Percentiles rank a stretch among this genome's conserved stretches.
These are phyloP conservation scores for Starmerella geochares DNA, from an alignment of 805 yeast genomes.

Conservation along the genomic window DNA sequence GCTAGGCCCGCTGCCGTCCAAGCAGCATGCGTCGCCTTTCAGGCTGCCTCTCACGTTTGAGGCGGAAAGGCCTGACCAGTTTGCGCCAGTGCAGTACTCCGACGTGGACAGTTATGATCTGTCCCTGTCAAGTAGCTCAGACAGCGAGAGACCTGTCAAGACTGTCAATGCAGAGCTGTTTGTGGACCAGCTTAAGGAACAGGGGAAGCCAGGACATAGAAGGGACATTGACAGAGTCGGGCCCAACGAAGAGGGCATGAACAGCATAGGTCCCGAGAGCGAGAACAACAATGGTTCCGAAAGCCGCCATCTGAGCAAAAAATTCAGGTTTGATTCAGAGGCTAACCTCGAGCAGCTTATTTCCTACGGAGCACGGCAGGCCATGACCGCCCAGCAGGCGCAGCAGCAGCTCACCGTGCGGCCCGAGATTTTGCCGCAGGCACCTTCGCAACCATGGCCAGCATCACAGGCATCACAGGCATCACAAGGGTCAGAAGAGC, in stretches of 20 bases:
- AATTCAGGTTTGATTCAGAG: neutral
- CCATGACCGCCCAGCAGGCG: neutral
- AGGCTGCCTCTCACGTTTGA: neutral
- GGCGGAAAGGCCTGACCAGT: neutral
- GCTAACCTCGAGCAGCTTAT: neutral
- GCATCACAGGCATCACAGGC: neutral
- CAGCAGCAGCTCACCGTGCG: neutral
- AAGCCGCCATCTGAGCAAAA: too few species aligned
- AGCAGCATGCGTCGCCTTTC: neutral
- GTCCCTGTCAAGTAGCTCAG: neutral
- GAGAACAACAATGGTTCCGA: too few species aligned
- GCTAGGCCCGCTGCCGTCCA: slow-evolving; percentile 5
- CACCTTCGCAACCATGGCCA: neutral
- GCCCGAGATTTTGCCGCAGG: neutral
- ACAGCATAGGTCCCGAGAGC: too few species aligned
- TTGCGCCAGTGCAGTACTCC: slow-evolving; percentile 4
- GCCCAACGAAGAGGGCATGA: neutral
- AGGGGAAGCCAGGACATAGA: too few species aligned
- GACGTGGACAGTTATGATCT: neutral
- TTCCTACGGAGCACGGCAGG: neutral
- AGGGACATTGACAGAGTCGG: neutral
- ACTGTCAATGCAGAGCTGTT: neutral
- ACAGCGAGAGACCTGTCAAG: neutral
- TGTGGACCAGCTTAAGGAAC: neutral
- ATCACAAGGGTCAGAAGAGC: too few species aligned